A percentile compares a stretch with the other conserved stretches of the same genome.
Evolutionary conservation across 495 filamentous ascomycete genomes (phyloP).

Genomic region (Pyrenula aspistea): DNA sequence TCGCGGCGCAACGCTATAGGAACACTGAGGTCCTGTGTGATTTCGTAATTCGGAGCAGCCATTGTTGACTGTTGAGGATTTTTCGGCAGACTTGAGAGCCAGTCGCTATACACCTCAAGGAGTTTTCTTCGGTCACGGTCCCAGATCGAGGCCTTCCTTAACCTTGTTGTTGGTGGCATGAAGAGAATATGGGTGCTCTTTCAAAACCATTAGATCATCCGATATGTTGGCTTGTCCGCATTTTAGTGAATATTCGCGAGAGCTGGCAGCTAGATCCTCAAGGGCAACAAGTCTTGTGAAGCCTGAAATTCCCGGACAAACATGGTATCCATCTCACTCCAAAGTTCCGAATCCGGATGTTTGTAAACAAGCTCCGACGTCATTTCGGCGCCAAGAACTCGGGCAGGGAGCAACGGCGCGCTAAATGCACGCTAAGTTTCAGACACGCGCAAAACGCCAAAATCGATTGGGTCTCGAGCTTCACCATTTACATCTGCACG

Average conservation of each 20-base stretch:
- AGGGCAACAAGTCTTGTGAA: too few species aligned
- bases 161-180: neutral
- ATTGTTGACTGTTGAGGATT: neutral
- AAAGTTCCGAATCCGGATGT: neutral
- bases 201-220: too few species aligned
- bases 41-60: neutral
- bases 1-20: conserved; percentile 17
- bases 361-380: neutral
- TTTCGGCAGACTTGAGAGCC: neutral
- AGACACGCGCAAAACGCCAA: neutral
- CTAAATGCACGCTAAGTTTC: neutral
- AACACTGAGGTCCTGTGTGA: conserved; percentile 8
- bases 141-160: neutral
- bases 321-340: too few species aligned
- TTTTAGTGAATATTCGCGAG: too few species aligned
- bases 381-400: neutral
- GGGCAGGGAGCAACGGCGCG: neutral
- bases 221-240: too few species aligned
- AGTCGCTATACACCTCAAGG: neutral
- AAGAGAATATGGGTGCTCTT: neutral
- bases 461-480: too few species aligned
- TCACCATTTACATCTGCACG: too few species aligned
- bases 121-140: neutral
- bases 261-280: too few species aligned
- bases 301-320: too few species aligned